Conservation (phyloP, 441 rosid species). For the Pelargonium cotyledonis region DNA sequence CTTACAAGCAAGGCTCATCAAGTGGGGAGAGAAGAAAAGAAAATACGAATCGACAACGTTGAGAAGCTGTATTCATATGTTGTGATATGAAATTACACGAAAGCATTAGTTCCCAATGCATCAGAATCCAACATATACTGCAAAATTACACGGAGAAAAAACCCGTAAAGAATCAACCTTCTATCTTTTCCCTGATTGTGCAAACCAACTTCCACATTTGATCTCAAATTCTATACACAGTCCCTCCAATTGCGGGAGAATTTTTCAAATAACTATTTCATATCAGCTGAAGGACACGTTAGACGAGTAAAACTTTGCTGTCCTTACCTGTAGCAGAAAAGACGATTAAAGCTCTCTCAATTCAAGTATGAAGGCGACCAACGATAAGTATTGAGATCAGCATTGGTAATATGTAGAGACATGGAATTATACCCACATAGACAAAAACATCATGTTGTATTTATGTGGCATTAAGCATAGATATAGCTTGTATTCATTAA, state of each 20-base stretch:
- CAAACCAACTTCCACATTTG: not conserved
- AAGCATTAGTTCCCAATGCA: not conserved
- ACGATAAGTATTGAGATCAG: not conserved
- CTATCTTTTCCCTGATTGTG: not conserved
- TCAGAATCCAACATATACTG: not conserved
- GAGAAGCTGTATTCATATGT: no score
- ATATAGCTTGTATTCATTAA: not conserved
- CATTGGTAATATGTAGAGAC: no score
- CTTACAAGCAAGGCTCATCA: not conserved
- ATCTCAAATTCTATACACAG: constrained; percentile 1
- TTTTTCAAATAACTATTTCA: not conserved
- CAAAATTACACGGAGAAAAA: not conserved
- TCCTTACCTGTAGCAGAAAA: not conserved
- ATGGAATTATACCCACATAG: no score
- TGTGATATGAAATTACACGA: not conserved
- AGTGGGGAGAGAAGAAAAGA: not conserved
- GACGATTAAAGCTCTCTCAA: not conserved
- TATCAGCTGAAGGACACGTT: not conserved
- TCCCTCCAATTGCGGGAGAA: not conserved
- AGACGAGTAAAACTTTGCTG: not conserved
- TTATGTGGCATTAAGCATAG: no score
- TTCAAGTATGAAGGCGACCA: not conserved
- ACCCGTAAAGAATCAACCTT: not conserved
- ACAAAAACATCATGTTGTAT: no score
- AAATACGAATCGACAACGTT: not conserved